Evolutionary conservation across 2,329 filamentous ascomycete species (phyloP), one percentile per base, ranked within the genome.

Genomic region (Coleophoma crateriformis): DNA sequence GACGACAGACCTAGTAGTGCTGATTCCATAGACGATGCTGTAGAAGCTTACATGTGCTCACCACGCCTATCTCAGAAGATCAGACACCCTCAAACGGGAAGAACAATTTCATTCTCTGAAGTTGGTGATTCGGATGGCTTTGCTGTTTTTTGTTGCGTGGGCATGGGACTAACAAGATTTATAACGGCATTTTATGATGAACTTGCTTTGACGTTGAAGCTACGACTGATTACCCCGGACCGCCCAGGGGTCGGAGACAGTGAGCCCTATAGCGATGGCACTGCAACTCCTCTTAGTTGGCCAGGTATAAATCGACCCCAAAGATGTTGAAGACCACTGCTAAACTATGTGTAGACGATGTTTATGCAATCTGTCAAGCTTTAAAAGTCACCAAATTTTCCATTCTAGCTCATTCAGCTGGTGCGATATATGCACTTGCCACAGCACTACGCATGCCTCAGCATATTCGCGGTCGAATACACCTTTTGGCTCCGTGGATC

Each of bases 171-270:
- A 61, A 99, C 94, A 11, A 82, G 94, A 68, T 99, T 94, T 65
- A 88, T 99, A 52, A 96, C 90, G 53, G 90, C 91, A 0, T 99
- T 99, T 65, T 99, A 97, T 64, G 94, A 99, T 65, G 94, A 99
- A 67, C 75, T 99, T 47, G 94, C 94, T 2, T 72, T 88, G 61
- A 95, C 91, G 1, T 72, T 99, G 51, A 94, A 90, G 66, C 71
- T 99, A 50, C 83, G 94, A 17, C 76, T 99, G 46, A 95, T 99
- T 57, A 97, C 94, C 0, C 87, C 92, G 6, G 94, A 99, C 67
- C 82, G 94, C 47, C 94, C 94, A 48, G 94, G 94, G 22, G 89
- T 99, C 14, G 94, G 94, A 44, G 91, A 90, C 61, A 96, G 92
- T 64, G 90, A 95, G 61, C 71, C 88, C 33, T 91, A 95, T 67